Base-by-base conservation (phyloP, 768 basidiomycete genomes). In the Leccinum sublutescens region DNA sequence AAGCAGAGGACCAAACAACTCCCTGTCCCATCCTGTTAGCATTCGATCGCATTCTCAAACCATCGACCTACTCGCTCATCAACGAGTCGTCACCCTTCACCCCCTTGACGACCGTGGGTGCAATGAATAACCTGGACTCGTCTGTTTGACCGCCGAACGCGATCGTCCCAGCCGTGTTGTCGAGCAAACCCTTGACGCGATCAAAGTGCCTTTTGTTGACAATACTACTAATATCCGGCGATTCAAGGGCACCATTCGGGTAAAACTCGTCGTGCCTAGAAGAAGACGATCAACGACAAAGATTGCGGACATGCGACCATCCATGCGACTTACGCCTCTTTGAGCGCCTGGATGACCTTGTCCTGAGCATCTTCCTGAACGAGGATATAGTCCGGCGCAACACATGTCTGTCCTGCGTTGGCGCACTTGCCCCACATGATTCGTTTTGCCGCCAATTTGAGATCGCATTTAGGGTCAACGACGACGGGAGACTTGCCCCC, bases 1-100 rank as follows among this genome's bases (percentile, higher is more conserved):
- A 27, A 95, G 75, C 10, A 95, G 63, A 8, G 93, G 93, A 0
- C 91, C 93, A 64, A 95, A 95, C 40, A 94, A 80, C 66, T 95
- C 93, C 59, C 91, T 93, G 62, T 4, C 6, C 0, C 49, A 19
- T 45, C 6, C 6, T 12, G 21, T 63, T 7, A 62, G 33, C n/a
- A 9, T 45, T 47, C 2, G 23, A n/a, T 53, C 36, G 9, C 17
- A 50, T 54, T 15, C 33, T 14, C 12, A 6, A 40, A 57, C 15
- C 5, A 51, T 50, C n/a, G 3, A 78, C 86, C 53, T 65, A 89
- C 89, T 89, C 86, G 68, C 79, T 78, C 89, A 95, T 89, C 61
- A 93, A 72, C 0, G 87, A 80, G 71, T 95, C 93, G 57, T 83
- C 83, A 0, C 62, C 66, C 38, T 76, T 71, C 2, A 93, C 85